Percentiles rank a stretch among this genome's conserved stretches.
Evolutionary conservation across 2,329 filamentous ascomycete genomes (phyloP).

Genomic region (Scedosporium aurantiacum): DNA sequence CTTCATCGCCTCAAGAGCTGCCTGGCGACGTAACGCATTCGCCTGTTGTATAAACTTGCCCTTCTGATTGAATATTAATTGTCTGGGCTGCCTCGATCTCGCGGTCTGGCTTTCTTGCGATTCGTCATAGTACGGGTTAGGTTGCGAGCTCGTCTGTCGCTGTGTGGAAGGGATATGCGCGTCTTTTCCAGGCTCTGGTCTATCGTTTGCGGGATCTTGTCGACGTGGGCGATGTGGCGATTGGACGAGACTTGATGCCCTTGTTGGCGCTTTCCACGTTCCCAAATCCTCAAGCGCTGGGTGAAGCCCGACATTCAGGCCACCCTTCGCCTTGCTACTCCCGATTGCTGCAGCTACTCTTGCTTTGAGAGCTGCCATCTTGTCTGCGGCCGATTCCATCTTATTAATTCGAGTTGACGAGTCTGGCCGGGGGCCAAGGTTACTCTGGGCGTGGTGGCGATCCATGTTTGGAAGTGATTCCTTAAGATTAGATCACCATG

Average conservation of each 20-base stretch:
- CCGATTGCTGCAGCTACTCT: slow-evolving; percentile 67
- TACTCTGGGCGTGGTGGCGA: background rate
- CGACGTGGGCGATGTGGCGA: slow-evolving; percentile 20
- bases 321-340: slow-evolving; percentile 48
- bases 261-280: slow-evolving; percentile 30
- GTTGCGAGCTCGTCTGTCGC: background rate
- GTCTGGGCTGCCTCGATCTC: slow-evolving; percentile 53
- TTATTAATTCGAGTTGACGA: background rate
- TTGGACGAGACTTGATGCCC: slow-evolving; percentile 15
- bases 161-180: slow-evolving; percentile 3
- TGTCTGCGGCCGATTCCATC: slow-evolving; percentile 37
- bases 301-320: slow-evolving; percentile 65
- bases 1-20: slow-evolving; percentile 86
- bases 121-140: slow-evolving; percentile 76
- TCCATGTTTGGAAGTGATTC: too few relatives aligned
- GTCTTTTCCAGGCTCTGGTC: background rate
- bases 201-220: slow-evolving; percentile 17
- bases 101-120: slow-evolving; percentile 49
- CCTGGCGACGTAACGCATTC: slow-evolving; percentile 77
- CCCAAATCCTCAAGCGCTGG: slow-evolving; percentile 56
- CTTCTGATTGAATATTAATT: slow-evolving; percentile 84
- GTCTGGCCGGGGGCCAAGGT: background rate
- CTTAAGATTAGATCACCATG: too few relatives aligned
- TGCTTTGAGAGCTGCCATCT: slow-evolving; percentile 67
- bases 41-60: slow-evolving; percentile 96